phyloP scores from a whole-genome alignment of 2,329 filamentous ascomycete species.

The Triangularia setosa region DNA sequence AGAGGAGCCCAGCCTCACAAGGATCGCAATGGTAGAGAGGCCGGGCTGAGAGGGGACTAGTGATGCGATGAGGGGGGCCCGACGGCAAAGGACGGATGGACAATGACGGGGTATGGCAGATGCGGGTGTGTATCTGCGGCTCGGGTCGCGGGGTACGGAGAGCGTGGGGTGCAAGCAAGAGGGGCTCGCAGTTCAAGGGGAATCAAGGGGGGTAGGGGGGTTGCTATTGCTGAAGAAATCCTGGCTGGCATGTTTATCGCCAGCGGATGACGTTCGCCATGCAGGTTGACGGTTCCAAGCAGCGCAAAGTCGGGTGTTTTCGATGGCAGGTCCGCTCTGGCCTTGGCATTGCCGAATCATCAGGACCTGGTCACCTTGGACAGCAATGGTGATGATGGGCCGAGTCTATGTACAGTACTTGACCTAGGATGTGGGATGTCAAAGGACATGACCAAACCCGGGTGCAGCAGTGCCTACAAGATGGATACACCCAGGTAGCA shows the following conservation, averaged over 20 bases:
- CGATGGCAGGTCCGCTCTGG: not conserved
- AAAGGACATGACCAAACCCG: not conserved
- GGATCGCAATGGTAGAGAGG: constrained; percentile 12
- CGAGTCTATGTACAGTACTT: not conserved
- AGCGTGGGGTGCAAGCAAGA: constrained; percentile 4
- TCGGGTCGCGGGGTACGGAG: not conserved
- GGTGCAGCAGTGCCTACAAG: not conserved
- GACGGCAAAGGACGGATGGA: not conserved
- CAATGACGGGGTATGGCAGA: not conserved
- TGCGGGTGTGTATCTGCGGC: not conserved
- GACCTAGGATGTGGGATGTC: not conserved
- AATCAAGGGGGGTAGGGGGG: not conserved
- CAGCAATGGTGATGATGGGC: not conserved
- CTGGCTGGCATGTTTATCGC: not conserved
- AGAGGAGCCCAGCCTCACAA: constrained; percentile 8
- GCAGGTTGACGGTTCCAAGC: not conserved
- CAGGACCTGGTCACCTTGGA: not conserved
- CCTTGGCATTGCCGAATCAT: constrained; percentile 1
- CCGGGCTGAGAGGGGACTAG: constrained; percentile 9
- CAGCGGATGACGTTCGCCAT: constrained; percentile 20
- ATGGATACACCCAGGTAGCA: not conserved
- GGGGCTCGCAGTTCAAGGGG: not conserved
- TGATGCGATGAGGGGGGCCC: constrained; percentile 3
- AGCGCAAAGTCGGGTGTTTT: not conserved
- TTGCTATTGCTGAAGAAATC: not conserved